phyloP scores from a whole-genome alignment of 2,329 filamentous ascomycete genomes.

The Sclerotiophoma versabilis region DNA sequence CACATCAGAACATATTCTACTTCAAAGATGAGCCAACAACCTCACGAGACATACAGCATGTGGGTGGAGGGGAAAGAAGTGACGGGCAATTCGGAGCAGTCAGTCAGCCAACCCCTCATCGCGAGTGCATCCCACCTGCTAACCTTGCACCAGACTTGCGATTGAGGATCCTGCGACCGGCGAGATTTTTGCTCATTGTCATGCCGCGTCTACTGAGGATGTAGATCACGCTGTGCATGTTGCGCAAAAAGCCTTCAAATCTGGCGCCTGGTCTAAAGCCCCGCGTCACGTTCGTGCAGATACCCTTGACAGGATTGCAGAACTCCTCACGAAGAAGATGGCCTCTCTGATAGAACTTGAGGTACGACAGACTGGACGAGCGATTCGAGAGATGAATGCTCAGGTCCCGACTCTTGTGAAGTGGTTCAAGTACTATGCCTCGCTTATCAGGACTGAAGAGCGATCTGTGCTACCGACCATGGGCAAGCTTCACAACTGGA shows the following conservation, averaged over 20 bases:
- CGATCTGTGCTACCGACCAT: conserved; percentile 69
- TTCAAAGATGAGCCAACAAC: conserved; percentile 18
- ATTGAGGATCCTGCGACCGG: conserved; percentile 63
- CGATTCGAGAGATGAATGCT: conserved; percentile 72
- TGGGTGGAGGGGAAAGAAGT: conserved; percentile 55
- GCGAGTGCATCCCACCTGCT: conserved; percentile 11
- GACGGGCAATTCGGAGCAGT: conserved; percentile 56
- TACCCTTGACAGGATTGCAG: conserved; percentile 67
- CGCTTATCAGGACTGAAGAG: conserved; percentile 71
- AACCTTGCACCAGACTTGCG: conserved; percentile 52
- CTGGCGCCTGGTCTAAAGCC: conserved; percentile 64
- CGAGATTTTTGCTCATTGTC: conserved; percentile 60
- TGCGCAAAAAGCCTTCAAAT: conserved; percentile 58
- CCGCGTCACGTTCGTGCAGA: conserved; percentile 66
- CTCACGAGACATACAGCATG: conserved; percentile 33
- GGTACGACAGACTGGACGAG: conserved; percentile 71
- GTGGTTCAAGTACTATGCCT: conserved; percentile 77
- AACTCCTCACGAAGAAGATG: conserved; percentile 61
- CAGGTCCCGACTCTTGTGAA: conserved; percentile 70
- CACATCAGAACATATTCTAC: background rate
- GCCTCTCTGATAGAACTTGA: conserved; percentile 68
- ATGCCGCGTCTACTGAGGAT: conserved; percentile 56
- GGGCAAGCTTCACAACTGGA: conserved; percentile 59
- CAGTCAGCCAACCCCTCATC: conserved; percentile 41
- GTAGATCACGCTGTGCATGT: conserved; percentile 52